phyloP scores from a whole-genome alignment of 1,284 basidiomycete genomes.

The Neonothopanus nambi region DNA sequence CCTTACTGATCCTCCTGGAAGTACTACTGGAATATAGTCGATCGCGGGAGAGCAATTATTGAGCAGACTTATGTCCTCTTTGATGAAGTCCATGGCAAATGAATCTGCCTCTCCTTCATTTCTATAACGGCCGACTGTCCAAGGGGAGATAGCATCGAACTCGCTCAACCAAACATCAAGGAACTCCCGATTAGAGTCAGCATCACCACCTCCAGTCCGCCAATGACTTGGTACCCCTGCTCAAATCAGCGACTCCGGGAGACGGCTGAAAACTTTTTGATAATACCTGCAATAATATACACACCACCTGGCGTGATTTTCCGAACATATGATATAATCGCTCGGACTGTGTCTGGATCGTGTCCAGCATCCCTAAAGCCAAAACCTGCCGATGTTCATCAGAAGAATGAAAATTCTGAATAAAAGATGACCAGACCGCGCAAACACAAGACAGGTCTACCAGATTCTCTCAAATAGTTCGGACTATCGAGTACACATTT shows the following conservation, averaged over 20 bases:
- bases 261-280: neutral
- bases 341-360: conserved; percentile 55
- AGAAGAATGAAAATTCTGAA: neutral
- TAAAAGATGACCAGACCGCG: conserved; percentile 51
- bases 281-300: conserved; percentile 62
- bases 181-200: conserved; percentile 62
- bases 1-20: conserved; percentile 74
- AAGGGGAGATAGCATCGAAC: conserved; percentile 75
- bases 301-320: conserved; percentile 64
- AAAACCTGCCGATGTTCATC: conserved; percentile 43
- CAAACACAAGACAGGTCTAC: conserved; percentile 63
- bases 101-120: conserved; percentile 55
- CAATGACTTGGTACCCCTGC: conserved; percentile 55
- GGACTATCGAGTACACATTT: conserved; percentile 66
- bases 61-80: conserved; percentile 59
- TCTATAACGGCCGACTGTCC: conserved; percentile 69
- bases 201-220: conserved; percentile 68
- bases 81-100: conserved; percentile 60
- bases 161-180: conserved; percentile 63
- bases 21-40: conserved; percentile 73
- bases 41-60: conserved; percentile 46
- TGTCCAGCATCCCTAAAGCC: conserved; percentile 61
- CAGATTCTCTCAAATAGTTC: conserved; percentile 65
- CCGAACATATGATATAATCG: conserved; percentile 54
- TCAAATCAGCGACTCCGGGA: neutral